A percentile compares a stretch with the other conserved stretches of the same genome.
These are phyloP conservation scores for Sugiyamaella boreocaroliniensis DNA, from an alignment of 805 yeast species.

Conservation along the genomic window DNA sequence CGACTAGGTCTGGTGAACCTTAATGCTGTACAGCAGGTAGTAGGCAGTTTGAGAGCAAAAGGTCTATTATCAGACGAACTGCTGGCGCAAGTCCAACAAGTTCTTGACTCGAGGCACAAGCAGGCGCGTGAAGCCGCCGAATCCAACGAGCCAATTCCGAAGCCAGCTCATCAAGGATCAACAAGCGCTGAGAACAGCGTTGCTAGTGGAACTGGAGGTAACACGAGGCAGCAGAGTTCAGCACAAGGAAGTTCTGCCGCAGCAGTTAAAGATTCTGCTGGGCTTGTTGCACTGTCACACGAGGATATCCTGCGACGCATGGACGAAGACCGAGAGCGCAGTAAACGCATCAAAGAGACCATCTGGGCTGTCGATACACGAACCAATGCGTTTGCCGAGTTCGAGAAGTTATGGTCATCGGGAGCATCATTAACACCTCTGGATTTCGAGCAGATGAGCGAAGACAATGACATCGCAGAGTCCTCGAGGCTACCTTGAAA, in stretches of 20 bases:
- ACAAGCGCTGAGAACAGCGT: background rate
- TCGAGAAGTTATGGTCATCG: slow-evolving; percentile 41
- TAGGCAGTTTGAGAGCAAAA: slow-evolving; percentile 6
- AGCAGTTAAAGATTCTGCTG: background rate
- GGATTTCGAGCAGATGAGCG: slow-evolving; percentile 47
- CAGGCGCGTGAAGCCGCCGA: background rate
- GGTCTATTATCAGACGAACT: background rate
- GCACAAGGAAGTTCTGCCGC: background rate
- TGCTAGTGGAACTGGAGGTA: background rate
- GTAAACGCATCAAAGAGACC: slow-evolving; percentile 74
- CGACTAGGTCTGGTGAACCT: slow-evolving; percentile 16
- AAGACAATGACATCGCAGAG: slow-evolving; percentile 46
- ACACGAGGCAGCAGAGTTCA: slow-evolving; percentile 4
- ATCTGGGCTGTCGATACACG: slow-evolving; percentile 54
- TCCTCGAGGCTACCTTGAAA: background rate
- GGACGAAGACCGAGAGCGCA: slow-evolving; percentile 87
- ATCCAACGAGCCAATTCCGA: background rate
- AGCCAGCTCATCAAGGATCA: background rate
- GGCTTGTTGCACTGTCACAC: slow-evolving; percentile 23
- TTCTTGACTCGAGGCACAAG: background rate
- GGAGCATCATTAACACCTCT: slow-evolving; percentile 34
- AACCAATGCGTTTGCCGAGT: slow-evolving; percentile 44
- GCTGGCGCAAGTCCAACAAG: background rate
- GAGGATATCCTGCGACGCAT: slow-evolving; percentile 67
- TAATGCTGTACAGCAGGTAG: slow-evolving; percentile 10